Base-by-base conservation (phyloP, 1,284 basidiomycete genomes). In the Xerocomus nothofagi region DNA sequence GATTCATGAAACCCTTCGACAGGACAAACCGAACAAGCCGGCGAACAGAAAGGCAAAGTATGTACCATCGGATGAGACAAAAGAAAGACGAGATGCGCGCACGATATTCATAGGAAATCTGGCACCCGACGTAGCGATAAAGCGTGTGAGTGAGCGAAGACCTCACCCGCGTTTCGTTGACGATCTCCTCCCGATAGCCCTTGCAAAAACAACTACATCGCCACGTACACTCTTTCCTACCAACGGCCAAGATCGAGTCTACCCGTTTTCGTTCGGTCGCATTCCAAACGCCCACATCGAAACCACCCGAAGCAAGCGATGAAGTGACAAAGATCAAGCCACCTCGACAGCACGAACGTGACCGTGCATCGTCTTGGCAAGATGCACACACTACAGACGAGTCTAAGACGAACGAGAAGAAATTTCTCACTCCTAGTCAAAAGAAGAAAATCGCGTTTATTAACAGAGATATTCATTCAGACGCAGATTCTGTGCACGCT, bases 371-470 rank as follows among this genome's bases (percentile, higher is more conserved):
- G 6, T 74, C 81, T 20, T 96, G 93, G 91, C 82, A 78, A 39
- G 75, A 67, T 38, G 59, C 76, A 24, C 80, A 78, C 64, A 66
- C 64, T 48, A 72, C 74, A 29, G 73, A 75, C 23, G 72, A 69
- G 18, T 64, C 67, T 36, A 75, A 77, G 56, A 71, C 68, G 20
- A 74, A 80, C 48, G 78, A 80, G 51, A 87, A 86, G 66, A 74
- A 71, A 56, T 92, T 81, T 66, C 78, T 97, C 46, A 91, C 83
- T 17, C 77, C 91, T 0, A 80, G 80, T 49, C 91, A 98, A 69
- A 98, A 98, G 76, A 91, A 96, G 71, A 91, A 89, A 60, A 86
- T 98, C 33, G 92, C 94, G 0, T 97, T 93, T 67, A 97, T 98
- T 69, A 93, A 93, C 64, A 85, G 87, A 51, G 91, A 95, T 58